Evolutionary conservation across 2,329 filamentous ascomycete genomes (phyloP), one percentile per base, ranked within the genome.

Genomic region (Bipolaris bicolor): DNA sequence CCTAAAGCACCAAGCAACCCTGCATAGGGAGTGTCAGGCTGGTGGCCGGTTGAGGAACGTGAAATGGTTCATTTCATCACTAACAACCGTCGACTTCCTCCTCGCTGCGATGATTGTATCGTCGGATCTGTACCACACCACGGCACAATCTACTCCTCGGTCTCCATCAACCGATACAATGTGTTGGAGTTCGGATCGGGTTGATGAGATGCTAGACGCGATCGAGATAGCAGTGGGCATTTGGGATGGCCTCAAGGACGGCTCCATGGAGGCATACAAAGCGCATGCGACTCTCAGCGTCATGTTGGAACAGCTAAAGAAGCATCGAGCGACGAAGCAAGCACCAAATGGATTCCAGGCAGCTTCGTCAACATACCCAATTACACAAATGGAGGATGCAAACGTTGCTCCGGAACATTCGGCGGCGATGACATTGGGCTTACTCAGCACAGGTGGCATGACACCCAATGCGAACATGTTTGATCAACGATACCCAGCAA

Each of bases 211-310:
- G 90, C 82, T 95, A 29, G 78, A 81, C 20, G 85, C 88, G 1
- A 83, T 98, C 2, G 88, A 93, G 70, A 84, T 83, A 16, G 90
- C 90, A 7, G 84, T 86, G 44, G 81, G 84, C 16, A 95, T 98
- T 54, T 98, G 93, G 92, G 88, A 89, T 47, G 86, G 86, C 9
- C 81, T 92, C 10, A 85, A 88, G 3, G 89, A 95, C 52, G 83
- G 87, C 22, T 95, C 90, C 1, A 89, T 97, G 79, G 94, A 98
- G 65, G 92, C 93, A 0, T 93, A 88, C 79, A 98, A 98, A 78
- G 94, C 92, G 1, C 87, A 87, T 39, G 87, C 86, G 40, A 84
- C 94, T 22, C 81, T 98, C n/a, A 88, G 87, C 20, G 87, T 97
- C 49, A 92, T 98, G 85, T 79, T 98, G 43, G 83, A 87, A 31